A percentile compares a stretch with the other conserved stretches of the same genome.
These are phyloP conservation scores for Macrophomina tecta DNA, from an alignment of 2,329 filamentous ascomycete species.

Conservation along the genomic window DNA sequence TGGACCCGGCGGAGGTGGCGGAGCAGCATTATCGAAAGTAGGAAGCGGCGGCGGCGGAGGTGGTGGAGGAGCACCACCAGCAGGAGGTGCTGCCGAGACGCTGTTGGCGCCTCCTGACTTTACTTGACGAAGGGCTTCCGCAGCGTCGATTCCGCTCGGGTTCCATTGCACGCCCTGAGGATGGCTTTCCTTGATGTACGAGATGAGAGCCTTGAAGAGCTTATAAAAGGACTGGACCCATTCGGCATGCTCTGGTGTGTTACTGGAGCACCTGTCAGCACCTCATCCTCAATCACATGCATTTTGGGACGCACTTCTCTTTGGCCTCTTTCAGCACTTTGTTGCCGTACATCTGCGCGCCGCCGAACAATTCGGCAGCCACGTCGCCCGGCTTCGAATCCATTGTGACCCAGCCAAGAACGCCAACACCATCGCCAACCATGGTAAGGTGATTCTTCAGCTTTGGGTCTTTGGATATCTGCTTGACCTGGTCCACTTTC, in stretches of 20 bases:
- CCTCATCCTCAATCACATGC: background rate
- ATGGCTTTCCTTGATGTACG: conserved; percentile 86
- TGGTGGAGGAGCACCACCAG: conserved; percentile 63
- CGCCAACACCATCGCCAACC: conserved; percentile 87
- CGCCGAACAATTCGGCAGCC: conserved; percentile 80
- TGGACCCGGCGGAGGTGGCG: conserved; percentile 62
- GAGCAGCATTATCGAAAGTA: conserved; percentile 49
- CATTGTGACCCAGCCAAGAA: conserved; percentile 88
- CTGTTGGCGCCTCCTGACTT: conserved; percentile 48
- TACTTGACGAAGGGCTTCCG: conserved; percentile 69
- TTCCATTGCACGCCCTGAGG: conserved; percentile 86
- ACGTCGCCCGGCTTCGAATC: conserved; percentile 82
- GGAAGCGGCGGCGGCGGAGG: conserved; percentile 71
- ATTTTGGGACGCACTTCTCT: conserved; percentile 64
- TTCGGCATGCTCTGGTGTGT: conserved; percentile 66
- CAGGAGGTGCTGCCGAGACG: conserved; percentile 55
- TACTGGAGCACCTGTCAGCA: conserved; percentile 9
- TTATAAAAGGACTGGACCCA: conserved; percentile 94
- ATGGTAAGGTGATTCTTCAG: conserved; percentile 83
- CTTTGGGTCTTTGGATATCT: conserved; percentile 76
- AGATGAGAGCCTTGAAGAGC: conserved; percentile 81
- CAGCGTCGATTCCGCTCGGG: conserved; percentile 72
- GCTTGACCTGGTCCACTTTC: conserved; percentile 79
- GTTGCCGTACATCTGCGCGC: conserved; percentile 94
- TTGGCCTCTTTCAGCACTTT: conserved; percentile 90